Evolutionary conservation across 1,284 basidiomycete species (phyloP).

Genomic region (Austroboletus rostrupii): DNA sequence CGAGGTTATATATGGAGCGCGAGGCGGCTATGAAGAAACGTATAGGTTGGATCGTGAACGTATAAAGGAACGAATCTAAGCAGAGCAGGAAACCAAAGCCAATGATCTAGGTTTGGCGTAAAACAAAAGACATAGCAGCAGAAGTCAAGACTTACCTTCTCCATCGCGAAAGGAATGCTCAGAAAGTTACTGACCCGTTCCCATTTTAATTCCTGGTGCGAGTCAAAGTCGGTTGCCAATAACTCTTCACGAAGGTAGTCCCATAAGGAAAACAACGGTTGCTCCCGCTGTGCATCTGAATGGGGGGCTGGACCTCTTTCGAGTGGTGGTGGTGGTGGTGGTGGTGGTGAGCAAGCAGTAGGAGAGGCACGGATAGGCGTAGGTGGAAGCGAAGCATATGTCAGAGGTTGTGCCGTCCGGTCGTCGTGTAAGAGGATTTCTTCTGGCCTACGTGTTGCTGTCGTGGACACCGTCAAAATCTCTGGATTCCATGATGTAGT

Average conservation of each 20-base stretch:
- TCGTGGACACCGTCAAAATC: conserved; percentile 4
- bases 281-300: conserved; percentile 10
- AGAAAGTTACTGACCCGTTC: conserved; percentile 98
- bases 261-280: conserved; percentile 77
- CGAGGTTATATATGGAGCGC: conserved; percentile 52
- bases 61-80: conserved; percentile 96
- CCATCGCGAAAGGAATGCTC: conserved; percentile 87
- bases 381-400: conserved; percentile 67
- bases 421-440: conserved; percentile 12
- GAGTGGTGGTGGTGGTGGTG: conserved; percentile 16
- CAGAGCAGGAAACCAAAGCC: conserved; percentile 92
- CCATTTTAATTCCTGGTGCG: conserved; percentile 91
- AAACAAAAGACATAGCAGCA: conserved; percentile 2
- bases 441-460: conserved; percentile 18
- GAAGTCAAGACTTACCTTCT: conserved; percentile 62
- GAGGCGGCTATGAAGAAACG: conserved; percentile 71
- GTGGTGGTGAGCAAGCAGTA: conserved; percentile 29
- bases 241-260: conserved; percentile 88
- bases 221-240: conserved; percentile 87
- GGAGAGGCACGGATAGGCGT: conserved; percentile 58
- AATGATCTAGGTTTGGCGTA: conserved; percentile 63
- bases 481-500: conserved; percentile 22
- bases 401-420: conserved; percentile 24
- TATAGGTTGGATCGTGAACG: conserved; percentile 96
- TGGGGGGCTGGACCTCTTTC: conserved; percentile 1